Evolutionary conservation across 2,329 filamentous ascomycete genomes (phyloP).

Genomic region (Colletotrichum australisinense): DNA sequence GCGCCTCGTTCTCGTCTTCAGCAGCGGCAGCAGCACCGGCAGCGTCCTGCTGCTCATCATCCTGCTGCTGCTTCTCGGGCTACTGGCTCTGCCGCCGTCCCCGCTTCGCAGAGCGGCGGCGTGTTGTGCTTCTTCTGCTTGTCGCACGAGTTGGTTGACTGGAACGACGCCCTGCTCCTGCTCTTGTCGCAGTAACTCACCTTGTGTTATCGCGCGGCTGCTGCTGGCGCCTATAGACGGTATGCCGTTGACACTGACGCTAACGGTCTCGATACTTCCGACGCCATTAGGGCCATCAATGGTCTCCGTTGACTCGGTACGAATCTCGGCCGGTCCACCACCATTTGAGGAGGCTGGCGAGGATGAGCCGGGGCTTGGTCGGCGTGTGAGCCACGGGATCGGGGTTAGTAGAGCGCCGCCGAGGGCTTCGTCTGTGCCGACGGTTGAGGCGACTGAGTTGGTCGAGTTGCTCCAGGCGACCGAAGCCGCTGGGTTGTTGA

Average conservation of each 20-base stretch:
- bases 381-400: slow-evolving; percentile 83
- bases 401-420: slow-evolving; percentile 93
- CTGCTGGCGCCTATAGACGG: slow-evolving; percentile 60
- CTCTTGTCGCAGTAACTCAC: slow-evolving; percentile 86
- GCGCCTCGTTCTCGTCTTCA: slow-evolving; percentile 70
- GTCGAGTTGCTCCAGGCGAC: slow-evolving; percentile 62
- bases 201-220: slow-evolving; percentile 77
- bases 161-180: slow-evolving; percentile 85
- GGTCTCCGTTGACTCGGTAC: slow-evolving; percentile 81
- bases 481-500: slow-evolving; percentile 47
- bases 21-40: slow-evolving; percentile 47
- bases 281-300: slow-evolving; percentile 85
- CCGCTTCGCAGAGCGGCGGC: slow-evolving; percentile 29
- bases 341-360: slow-evolving; percentile 30
- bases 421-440: slow-evolving; percentile 88
- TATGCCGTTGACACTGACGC: slow-evolving; percentile 78
- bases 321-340: slow-evolving; percentile 60
- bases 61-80: slow-evolving; percentile 37
- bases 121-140: slow-evolving; percentile 38
- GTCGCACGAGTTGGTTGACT: slow-evolving; percentile 66
- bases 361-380: slow-evolving; percentile 37
- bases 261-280: slow-evolving; percentile 84
- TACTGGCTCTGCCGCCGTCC: slow-evolving; percentile 23
- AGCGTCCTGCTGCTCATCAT: slow-evolving; percentile 23
- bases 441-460: slow-evolving; percentile 50